Evolutionary conservation across 768 basidiomycete genomes (phyloP).

Genomic region (Leccinum sublutescens): DNA sequence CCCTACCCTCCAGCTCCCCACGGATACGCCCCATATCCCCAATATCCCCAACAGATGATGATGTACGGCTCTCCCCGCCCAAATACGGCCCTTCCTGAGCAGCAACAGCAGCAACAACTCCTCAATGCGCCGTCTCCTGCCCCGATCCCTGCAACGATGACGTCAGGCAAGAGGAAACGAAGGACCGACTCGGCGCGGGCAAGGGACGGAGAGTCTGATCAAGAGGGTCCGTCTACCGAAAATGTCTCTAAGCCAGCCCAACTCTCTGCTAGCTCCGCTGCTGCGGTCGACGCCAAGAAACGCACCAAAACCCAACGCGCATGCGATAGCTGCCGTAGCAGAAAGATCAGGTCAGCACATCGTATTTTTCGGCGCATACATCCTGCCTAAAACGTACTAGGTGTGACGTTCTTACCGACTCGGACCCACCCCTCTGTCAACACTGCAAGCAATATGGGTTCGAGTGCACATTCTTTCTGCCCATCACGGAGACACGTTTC

Average conservation of each 20-base stretch:
- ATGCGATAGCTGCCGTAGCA: conserved; percentile 86
- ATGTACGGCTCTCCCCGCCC: conserved; percentile 55
- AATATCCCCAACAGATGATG: conserved; percentile 58
- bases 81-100: conserved; percentile 37
- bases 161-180: conserved; percentile 62
- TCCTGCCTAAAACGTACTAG: conserved; percentile 23
- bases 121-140: conserved; percentile 35
- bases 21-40: conserved; percentile 55
- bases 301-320: conserved; percentile 91
- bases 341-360: conserved; percentile 71
- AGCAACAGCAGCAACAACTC: conserved; percentile 29
- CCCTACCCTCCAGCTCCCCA: conserved; percentile 46
- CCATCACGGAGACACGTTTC: conserved; percentile 98
- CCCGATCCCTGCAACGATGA: conserved; percentile 31
- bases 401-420: conserved; percentile 83
- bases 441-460: conserved; percentile 94
- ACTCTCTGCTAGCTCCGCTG: conserved; percentile 26
- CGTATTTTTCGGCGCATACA: conserved; percentile 10
- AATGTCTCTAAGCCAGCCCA: conserved; percentile 34
- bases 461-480: conserved; percentile 96
- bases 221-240: conserved; percentile 55
- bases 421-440: conserved; percentile 80
- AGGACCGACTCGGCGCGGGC: conserved; percentile 39
- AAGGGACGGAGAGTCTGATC: conserved; percentile 59
- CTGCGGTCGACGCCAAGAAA: conserved; percentile 68